Evolutionary conservation across 805 yeast genomes (phyloP), one percentile per base, ranked within the genome.

Genomic region (Teunomyces pallodes): DNA sequence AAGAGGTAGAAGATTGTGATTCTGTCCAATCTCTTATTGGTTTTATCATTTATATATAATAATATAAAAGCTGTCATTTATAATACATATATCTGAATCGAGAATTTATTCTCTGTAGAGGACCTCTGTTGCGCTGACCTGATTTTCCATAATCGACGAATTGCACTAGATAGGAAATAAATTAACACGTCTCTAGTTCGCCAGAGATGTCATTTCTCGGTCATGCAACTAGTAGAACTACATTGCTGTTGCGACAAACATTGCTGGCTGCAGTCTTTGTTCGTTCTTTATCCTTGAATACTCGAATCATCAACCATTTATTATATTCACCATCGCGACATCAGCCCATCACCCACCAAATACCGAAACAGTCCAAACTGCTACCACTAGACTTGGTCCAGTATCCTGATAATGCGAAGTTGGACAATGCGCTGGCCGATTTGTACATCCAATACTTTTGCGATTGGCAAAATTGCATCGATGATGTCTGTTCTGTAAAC

Each of bases 1-100:
- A 85, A 91, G 99, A 86, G 99, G 99, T 92, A 92, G 99, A 87
- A 90, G 99, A 88, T 87, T 91, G 81, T 89, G 79, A 80, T 64
- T 64, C 50, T 12, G 31, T 41, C 40, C 14, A 30, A 29, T 28
- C 43, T 41, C 29, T 20, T 41, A 41, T 41, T 38, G 41, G 41
- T 38, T 38, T 20, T 38, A 38, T 38, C 41, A 24, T 38, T 38
- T 38, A 38, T 30, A 40, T 29, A 29, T 40, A 40, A 28, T 40
- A 28, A 40, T 40, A 40, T 40, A 40, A 40, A 40, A 40, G 26
- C 35, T 30, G 32, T 30, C 43, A 40, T 29, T 30, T 29, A 29
- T 40, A 40, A 28, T 29, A 29, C 35, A 29, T 29, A 40, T 40
- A 40, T 28, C 27, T 40, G 43, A 40, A 40, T 16, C 24, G 41